Percentiles rank a stretch among this genome's conserved stretches.
Conservation (phyloP, 495 filamentous ascomycete species). For the Amorphotheca resinae region DNA sequence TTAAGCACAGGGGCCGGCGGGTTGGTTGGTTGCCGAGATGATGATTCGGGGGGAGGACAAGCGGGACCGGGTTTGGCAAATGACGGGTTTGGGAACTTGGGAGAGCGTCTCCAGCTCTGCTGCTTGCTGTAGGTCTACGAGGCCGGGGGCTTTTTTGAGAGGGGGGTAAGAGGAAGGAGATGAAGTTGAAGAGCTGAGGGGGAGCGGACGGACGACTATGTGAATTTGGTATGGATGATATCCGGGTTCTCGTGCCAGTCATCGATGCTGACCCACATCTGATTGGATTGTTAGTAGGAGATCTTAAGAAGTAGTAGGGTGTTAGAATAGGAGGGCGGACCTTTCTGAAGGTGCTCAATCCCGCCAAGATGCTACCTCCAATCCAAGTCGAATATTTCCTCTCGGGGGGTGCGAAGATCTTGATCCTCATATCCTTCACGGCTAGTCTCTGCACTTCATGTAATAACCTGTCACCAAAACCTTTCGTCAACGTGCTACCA, state of each 20-base stretch:
- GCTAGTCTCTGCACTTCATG: slow-evolving; percentile 85
- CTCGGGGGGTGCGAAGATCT: slow-evolving; percentile 95
- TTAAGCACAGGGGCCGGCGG: too few species aligned
- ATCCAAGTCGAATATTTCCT: slow-evolving; percentile 98
- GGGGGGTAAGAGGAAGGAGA: too few species aligned
- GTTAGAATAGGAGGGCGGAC: slow-evolving; percentile 32
- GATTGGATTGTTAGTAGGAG: slow-evolving; percentile 6
- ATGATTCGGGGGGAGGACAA: too few species aligned
- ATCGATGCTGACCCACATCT: slow-evolving; percentile 99
- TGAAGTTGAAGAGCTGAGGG: too few species aligned
- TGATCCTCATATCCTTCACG: slow-evolving; percentile 97
- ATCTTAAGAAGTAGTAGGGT: neutral
- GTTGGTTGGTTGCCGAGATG: too few species aligned
- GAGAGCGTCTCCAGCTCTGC: too few species aligned
- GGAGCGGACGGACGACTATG: too few species aligned
- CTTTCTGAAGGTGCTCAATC: slow-evolving; percentile 96
- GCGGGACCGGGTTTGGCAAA: too few species aligned
- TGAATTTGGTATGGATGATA: slow-evolving; percentile 95
- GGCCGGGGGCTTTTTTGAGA: too few species aligned
- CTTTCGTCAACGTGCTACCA: slow-evolving; percentile 73
- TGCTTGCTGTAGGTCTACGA: too few species aligned
- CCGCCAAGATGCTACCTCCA: slow-evolving; percentile 92
- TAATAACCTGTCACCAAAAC: slow-evolving; percentile 89
- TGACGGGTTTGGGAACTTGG: too few species aligned
- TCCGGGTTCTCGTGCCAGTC: slow-evolving; percentile 99